These are phyloP conservation scores for Teratosphaeria gauchensis DNA, from an alignment of 2,329 filamentous ascomycete genomes.

Conservation along the genomic window DNA sequence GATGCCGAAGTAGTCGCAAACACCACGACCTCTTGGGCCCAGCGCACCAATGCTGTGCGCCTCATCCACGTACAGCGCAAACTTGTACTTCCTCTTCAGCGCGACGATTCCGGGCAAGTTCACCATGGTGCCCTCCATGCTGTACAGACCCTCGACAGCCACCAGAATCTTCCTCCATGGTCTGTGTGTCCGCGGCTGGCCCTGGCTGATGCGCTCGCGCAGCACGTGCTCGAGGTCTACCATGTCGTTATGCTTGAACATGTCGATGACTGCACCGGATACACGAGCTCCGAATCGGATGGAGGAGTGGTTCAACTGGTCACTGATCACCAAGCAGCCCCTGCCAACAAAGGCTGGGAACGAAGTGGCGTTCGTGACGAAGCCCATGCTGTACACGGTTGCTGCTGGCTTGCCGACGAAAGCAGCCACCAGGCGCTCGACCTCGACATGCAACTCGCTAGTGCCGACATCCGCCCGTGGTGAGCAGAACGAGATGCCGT, in stretches of 20 bases:
- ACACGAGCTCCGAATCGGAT: slow-evolving; percentile 92
- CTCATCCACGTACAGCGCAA: slow-evolving; percentile 89
- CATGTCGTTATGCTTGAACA: slow-evolving; percentile 98
- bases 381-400: slow-evolving; percentile 99
- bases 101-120: slow-evolving; percentile 83
- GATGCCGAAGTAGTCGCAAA: slow-evolving; percentile 94
- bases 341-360: slow-evolving; percentile 90
- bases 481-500: slow-evolving; percentile 74
- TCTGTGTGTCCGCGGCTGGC: slow-evolving; percentile 93
- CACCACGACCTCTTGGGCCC: slow-evolving; percentile 77
- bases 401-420: slow-evolving; percentile 92
- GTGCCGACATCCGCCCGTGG: slow-evolving; percentile 78
- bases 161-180: slow-evolving; percentile 99
- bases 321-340: slow-evolving; percentile 87
- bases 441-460: slow-evolving; percentile 75
- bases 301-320: slow-evolving; percentile 95
- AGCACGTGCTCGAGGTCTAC: slow-evolving; percentile 72
- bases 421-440: slow-evolving; percentile 76
- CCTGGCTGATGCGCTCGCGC: slow-evolving; percentile 88
- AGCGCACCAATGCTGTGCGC: slow-evolving; percentile 92
- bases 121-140: slow-evolving; percentile 98
- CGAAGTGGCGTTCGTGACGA: slow-evolving; percentile 85
- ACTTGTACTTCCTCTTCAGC: slow-evolving; percentile 94
- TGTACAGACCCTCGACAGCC: slow-evolving; percentile 93
- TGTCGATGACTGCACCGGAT: slow-evolving; percentile 87